Evolutionary conservation across 2,329 filamentous ascomycete genomes (phyloP).

Genomic region (Penicillium sp.): DNA sequence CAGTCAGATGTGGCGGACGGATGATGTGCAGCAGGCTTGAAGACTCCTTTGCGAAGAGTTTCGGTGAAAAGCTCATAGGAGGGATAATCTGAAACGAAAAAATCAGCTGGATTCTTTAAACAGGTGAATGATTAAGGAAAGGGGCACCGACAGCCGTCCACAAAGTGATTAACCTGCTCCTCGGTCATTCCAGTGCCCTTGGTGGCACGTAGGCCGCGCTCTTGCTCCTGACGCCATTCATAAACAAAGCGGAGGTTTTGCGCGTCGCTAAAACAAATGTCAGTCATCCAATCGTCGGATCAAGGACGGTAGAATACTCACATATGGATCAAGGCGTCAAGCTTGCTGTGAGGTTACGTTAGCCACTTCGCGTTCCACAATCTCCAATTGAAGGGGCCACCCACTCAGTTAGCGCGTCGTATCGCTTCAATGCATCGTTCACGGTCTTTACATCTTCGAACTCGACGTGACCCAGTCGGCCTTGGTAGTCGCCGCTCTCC

Average conservation of each 20-base stretch:
- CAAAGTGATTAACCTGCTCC: constrained; percentile 74
- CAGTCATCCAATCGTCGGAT: not conserved
- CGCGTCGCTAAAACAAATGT: constrained; percentile 56
- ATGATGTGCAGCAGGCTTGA: constrained; percentile 37
- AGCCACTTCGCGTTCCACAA: constrained; percentile 3
- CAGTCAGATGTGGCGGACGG: constrained; percentile 30
- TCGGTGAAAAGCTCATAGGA: constrained; percentile 69
- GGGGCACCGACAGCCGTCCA: constrained; percentile 58
- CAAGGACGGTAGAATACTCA: constrained; percentile 30
- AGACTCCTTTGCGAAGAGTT: constrained; percentile 57
- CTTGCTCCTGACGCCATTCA: constrained; percentile 78
- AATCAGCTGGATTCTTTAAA: not conserved
- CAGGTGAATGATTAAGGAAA: not conserved
- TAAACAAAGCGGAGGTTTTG: constrained; percentile 74
- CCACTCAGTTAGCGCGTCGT: constrained; percentile 59
- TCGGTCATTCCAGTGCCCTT: constrained; percentile 79
- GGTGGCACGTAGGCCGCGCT: constrained; percentile 63
- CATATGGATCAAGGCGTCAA: constrained; percentile 66
- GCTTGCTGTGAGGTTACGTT: constrained; percentile 38
- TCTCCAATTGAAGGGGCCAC: constrained; percentile 11
- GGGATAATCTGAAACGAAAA: constrained; percentile 56
- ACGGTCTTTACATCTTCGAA: constrained; percentile 57
- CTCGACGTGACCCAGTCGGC: constrained; percentile 54
- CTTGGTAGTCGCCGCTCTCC: constrained; percentile 51
- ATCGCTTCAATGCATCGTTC: constrained; percentile 57